Percentiles rank a stretch among this genome's conserved stretches.
phyloP scores from a whole-genome alignment of 2,329 filamentous ascomycete species.

The Remersonia thermophila region DNA sequence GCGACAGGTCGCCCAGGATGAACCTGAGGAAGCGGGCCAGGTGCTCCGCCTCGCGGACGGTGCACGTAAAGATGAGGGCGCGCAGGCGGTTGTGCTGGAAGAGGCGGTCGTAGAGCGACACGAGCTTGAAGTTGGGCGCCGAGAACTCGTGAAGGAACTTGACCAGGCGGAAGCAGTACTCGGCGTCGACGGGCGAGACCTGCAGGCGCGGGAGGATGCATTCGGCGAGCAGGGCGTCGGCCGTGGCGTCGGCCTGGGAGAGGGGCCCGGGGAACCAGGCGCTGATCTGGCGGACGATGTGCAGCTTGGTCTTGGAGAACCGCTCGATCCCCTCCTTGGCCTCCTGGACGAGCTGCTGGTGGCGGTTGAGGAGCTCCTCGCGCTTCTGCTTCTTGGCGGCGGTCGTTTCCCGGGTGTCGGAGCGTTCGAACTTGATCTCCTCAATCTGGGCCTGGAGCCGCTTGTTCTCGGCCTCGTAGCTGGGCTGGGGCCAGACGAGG shows the following conservation, averaged over 20 bases:
- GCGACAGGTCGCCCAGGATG: constrained; percentile 63
- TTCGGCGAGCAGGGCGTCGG: constrained; percentile 71
- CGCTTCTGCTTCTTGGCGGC: constrained; percentile 58
- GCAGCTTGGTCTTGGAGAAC: constrained; percentile 53
- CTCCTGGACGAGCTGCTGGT: constrained; percentile 60
- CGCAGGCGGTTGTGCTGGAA: constrained; percentile 75
- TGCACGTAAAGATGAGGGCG: constrained; percentile 76
- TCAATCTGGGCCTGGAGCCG: constrained; percentile 55
- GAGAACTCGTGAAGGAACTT: constrained; percentile 77
- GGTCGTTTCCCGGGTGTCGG: constrained; percentile 54
- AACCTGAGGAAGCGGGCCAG: constrained; percentile 84
- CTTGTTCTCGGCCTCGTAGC: constrained; percentile 66
- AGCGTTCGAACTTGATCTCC: constrained; percentile 56
- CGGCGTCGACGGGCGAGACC: constrained; percentile 74
- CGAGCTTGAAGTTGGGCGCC: constrained; percentile 74
- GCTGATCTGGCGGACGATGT: constrained; percentile 63
- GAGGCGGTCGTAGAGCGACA: constrained; percentile 70
- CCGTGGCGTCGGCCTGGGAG: constrained; percentile 52
- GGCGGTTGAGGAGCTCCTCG: constrained; percentile 55
- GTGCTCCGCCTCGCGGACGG: constrained; percentile 81
- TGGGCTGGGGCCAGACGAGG: constrained; percentile 60
- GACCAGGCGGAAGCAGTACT: constrained; percentile 77
- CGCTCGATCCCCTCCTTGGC: constrained; percentile 56
- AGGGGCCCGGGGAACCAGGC: constrained; percentile 62
- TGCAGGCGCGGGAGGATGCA: constrained; percentile 84